Base-by-base conservation (phyloP, 495 filamentous ascomycete species). In the Penicillium turbatum region DNA sequence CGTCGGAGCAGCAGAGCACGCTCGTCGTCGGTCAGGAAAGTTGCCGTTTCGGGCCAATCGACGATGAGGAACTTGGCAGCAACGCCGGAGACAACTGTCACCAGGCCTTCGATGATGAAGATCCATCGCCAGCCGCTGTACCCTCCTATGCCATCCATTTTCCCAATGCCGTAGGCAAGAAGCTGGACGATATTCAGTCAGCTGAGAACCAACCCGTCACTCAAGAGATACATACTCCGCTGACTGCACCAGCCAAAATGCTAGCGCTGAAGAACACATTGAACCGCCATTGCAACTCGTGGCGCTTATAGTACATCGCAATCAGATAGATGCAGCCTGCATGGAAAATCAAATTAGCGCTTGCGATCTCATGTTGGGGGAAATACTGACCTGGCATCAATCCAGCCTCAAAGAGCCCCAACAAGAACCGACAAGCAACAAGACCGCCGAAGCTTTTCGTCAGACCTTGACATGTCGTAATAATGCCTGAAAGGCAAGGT, bases 81-180 rank as follows among this genome's bases (percentile, higher is more conserved):
- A 12, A 74, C 48, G 5, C 78, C 78, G 7, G 81, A 32, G 24
- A 66, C 54, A 2, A 76, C 64, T 0, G 85, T 85, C 17, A 71
- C 60, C 5, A 77, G 60, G 9, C 82, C 84, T 68, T 88, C 85
- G 41, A 87, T 68, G 53, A 87, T 85, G 62, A 86, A 87, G 39
- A 87, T 86, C 84, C 84, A 86, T n/a, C 71, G 64, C 79, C 79
- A 65, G 48, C 73, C 71, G 63, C 67, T 31, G 17, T 65, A 78
- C 13, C 81, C 78, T 6, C 62, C 67, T 11, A 77, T 62, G 6
- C 80, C 81, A 32, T 80, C 71, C 65, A 89, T 80, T 13, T 79
- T 67, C 1, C 72, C 73, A 34, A 86, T 76, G 4, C 72, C 82
- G 49, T 79, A 81, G 0, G 84, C 82, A n/a, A 87, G 74, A 11